These are phyloP conservation scores for Schrenkiella parvula DNA, from an alignment of 345 rosid genomes.

Conservation along the genomic window DNA sequence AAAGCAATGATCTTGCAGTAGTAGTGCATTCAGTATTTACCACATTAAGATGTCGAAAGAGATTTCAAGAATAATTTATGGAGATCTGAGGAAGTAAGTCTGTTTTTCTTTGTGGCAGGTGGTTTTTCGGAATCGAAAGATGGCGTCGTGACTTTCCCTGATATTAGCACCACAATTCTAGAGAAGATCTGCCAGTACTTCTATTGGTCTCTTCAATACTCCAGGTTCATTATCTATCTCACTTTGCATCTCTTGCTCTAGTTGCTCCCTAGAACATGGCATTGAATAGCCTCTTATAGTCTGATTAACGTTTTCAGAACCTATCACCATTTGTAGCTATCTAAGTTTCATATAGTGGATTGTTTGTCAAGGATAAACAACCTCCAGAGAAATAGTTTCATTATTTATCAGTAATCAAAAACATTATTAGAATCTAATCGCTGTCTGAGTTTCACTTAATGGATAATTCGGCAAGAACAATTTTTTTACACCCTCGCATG, in stretches of 20 bases:
- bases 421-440: too few species aligned
- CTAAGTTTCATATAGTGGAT: not conserved
- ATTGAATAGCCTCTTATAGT: not conserved
- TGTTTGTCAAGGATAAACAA: not conserved
- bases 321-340: not conserved
- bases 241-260: not conserved
- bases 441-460: not conserved
- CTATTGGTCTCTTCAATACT: slow-evolving; percentile 83
- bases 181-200: slow-evolving; percentile 93
- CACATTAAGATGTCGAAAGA: not conserved
- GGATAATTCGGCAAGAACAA: not conserved
- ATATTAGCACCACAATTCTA: slow-evolving; percentile 69
- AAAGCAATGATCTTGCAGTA: not conserved
- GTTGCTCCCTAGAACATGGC: not conserved
- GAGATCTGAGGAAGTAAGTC: not conserved
- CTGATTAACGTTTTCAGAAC: not conserved
- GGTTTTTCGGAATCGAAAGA: slow-evolving; percentile 68
- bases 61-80: not conserved
- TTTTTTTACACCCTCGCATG: not conserved
- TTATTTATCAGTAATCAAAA: too few species aligned
- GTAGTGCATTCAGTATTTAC: not conserved
- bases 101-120: slow-evolving; percentile 36
- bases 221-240: slow-evolving; percentile 43
- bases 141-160: slow-evolving; percentile 80
- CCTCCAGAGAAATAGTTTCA: not conserved